phyloP scores from a whole-genome alignment of 2,329 filamentous ascomycete species.

The Ophiosphaerella narmari region DNA sequence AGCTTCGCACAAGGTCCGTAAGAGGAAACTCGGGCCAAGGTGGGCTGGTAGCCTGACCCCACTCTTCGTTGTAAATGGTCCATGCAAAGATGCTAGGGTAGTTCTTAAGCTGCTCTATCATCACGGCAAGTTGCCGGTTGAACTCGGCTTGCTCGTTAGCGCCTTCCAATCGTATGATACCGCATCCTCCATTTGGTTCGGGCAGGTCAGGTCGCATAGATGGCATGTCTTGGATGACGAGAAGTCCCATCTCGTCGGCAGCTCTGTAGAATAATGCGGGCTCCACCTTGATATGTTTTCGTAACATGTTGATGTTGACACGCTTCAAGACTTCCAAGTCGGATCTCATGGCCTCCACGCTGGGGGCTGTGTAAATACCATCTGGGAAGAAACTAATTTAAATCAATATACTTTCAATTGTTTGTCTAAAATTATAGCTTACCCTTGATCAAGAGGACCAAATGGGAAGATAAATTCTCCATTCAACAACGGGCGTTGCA shows the following conservation, averaged over 20 bases:
- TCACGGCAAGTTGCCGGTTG: constrained; percentile 63
- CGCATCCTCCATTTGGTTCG: constrained; percentile 14
- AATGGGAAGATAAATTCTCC: constrained; percentile 71
- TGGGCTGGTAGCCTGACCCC: constrained; percentile 61
- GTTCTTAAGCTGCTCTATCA: constrained; percentile 67
- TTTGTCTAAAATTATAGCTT: no score
- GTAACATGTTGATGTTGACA: constrained; percentile 71
- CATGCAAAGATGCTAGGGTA: constrained; percentile 69
- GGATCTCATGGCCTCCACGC: constrained; percentile 68
- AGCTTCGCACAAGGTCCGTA: constrained; percentile 57
- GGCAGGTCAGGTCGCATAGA: constrained; percentile 50
- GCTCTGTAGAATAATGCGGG: constrained; percentile 70
- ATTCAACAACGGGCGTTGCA: constrained; percentile 67
- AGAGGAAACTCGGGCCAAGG: constrained; percentile 62
- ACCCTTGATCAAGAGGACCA: constrained; percentile 70
- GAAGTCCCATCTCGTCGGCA: constrained; percentile 67
- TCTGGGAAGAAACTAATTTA: constrained; percentile 50
- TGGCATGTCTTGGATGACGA: constrained; percentile 76
- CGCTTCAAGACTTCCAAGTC: constrained; percentile 68
- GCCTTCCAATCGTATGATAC: constrained; percentile 16
- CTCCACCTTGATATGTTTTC: constrained; percentile 75
- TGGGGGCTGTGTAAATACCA: constrained; percentile 69
- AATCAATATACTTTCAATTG: no score
- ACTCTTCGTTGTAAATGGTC: constrained; percentile 74
- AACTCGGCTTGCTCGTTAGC: constrained; percentile 66